A percentile compares a stretch with the other conserved stretches of the same genome.
Evolutionary conservation across 208 protist genomes (phyloP).

Genomic region (Novymonas esmeraldas): DNA sequence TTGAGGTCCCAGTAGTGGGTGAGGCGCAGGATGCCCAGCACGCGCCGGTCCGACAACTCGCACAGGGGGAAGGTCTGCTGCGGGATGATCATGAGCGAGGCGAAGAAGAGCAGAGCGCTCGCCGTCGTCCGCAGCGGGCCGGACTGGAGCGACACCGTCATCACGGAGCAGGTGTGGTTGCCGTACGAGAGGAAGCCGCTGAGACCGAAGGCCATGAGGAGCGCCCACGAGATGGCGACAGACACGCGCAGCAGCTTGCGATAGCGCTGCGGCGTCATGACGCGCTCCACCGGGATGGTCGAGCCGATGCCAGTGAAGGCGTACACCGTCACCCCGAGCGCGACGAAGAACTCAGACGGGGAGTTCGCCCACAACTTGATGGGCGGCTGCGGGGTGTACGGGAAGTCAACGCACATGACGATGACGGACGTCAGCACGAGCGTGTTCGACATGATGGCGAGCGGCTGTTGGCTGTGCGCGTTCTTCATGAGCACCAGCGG

Average conservation of each 20-base stretch:
- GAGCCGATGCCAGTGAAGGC: constrained; percentile 65
- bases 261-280: constrained; percentile 42
- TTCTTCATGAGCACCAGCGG: constrained; percentile 63
- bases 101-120: constrained; percentile 56
- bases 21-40: constrained; percentile 48
- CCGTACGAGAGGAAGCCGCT: constrained; percentile 54
- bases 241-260: constrained; percentile 40
- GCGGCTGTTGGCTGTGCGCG: constrained; percentile 41
- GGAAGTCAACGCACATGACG: constrained; percentile 54
- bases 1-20: constrained; percentile 43
- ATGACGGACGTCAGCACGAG: constrained; percentile 47
- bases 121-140: constrained; percentile 46
- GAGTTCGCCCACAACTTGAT: constrained; percentile 45
- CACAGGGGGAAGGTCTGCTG: constrained; percentile 59
- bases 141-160: constrained; percentile 51
- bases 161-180: constrained; percentile 55
- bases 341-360: constrained; percentile 46
- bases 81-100: constrained; percentile 53
- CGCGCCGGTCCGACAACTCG: constrained; percentile 48
- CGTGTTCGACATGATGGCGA: constrained; percentile 47
- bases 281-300: constrained; percentile 42
- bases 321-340: constrained; percentile 57
- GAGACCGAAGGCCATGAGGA: constrained; percentile 49
- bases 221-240: constrained; percentile 26
- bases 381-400: constrained; percentile 28